Evolutionary conservation across 2,329 filamentous ascomycete species (phyloP), one percentile per base, ranked within the genome.

Genomic region (Colletotrichum tofieldiae): DNA sequence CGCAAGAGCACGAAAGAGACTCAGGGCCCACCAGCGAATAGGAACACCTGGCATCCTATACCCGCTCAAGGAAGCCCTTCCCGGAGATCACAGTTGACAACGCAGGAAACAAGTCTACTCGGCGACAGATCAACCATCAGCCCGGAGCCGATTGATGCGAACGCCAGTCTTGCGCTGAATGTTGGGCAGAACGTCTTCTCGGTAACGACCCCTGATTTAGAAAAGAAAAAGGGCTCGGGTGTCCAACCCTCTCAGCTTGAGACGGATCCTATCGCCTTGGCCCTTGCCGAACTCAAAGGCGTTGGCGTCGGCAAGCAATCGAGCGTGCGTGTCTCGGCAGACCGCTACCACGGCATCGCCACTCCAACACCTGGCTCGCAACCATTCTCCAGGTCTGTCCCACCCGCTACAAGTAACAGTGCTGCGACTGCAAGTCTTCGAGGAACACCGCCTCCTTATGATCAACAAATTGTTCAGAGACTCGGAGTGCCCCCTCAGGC

Each of bases 131-230:
- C 85, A 11, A 83, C 84, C 18, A 60, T 62, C 23, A 97, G 94
- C 77, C 94, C 94, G 4, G 94, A 97, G 65, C 93, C 93, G 1
- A 95, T 96, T 47, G 96, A 98, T 79, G 95, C 96, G 67, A 92
- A 96, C 74, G 95, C 96, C 49, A 98, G 93, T 80, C 92, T 98
- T 77, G 96, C 97, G 73, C 87, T 99, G 37, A 98, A 98, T 77
- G 90, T 99, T 66, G 96, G 96, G 9, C 94, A 97, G 77, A 99
- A 99, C 77, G 94, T 99, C 14, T 98, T 99, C 78, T 92, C 97
- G 68, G 96, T 99, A 12, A 93, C 93, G 16, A 93, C 93, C 11
- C 92, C 94, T 0, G 93, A 96, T 72, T 88, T 87, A 75, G 87
- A 87, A 74, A 86, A 82, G 54, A 85, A 52, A 56, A 65, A 62